phyloP scores from a whole-genome alignment of 371 early-diverging fungal genomes.

The Dinochytrium kinnereticum region DNA sequence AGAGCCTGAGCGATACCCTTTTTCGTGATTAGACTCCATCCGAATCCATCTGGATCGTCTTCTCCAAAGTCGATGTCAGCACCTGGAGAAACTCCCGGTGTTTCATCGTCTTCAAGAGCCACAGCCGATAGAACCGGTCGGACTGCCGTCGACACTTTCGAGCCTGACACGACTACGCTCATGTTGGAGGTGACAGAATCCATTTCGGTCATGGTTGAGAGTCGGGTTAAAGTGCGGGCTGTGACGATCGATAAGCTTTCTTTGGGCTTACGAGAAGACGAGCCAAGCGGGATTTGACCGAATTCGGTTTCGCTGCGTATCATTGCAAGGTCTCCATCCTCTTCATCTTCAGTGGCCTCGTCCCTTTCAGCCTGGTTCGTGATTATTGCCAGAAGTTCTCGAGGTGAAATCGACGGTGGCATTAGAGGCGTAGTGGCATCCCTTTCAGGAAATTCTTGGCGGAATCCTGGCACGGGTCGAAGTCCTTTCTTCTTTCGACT shows the following conservation, averaged over 20 bases:
- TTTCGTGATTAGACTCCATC: slow-evolving; percentile 21
- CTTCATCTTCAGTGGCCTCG: neutral
- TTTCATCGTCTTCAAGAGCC: no score
- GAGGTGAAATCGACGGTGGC: slow-evolving; percentile 11
- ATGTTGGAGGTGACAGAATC: neutral
- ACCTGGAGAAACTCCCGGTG: neutral
- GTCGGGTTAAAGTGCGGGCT: neutral
- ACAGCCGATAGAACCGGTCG: neutral
- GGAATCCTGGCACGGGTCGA: slow-evolving; percentile 11
- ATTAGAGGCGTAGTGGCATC: slow-evolving; percentile 6
- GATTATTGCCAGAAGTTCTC: slow-evolving; percentile 6
- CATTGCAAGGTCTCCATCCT: neutral
- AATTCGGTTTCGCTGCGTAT: neutral
- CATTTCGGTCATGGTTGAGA: slow-evolving; percentile 10
- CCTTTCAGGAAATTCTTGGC: neutral
- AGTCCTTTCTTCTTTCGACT: neutral
- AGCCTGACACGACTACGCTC: neutral
- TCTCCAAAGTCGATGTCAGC: slow-evolving; percentile 19
- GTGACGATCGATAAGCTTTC: neutral
- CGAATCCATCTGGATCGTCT: slow-evolving; percentile 27
- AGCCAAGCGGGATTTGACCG: neutral
- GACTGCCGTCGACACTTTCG: slow-evolving; percentile 4
- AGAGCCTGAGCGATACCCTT: slow-evolving; percentile 14
- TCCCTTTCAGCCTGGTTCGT: slow-evolving; percentile 8
- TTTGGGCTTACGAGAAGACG: neutral